Percentiles rank a stretch among this genome's conserved stretches.
phyloP scores from a whole-genome alignment of 139 green algal species.

The Chlorella sp. region DNA sequence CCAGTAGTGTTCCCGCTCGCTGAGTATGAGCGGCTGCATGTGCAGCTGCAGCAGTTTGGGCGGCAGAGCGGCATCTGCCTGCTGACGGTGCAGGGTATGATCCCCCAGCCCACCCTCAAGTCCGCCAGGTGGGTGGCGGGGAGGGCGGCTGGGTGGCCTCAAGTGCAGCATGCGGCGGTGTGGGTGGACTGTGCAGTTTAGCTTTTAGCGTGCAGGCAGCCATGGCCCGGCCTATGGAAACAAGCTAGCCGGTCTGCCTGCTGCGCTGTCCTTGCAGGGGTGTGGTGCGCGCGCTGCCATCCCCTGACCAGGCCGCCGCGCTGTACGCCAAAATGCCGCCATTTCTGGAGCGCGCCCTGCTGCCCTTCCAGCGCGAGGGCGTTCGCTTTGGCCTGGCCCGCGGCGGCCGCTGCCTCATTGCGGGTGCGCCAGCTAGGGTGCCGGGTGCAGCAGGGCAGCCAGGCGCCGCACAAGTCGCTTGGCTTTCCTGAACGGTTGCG shows the following conservation, averaged over 20 bases:
- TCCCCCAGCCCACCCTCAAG: slow-evolving; percentile 39
- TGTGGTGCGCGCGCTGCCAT: background rate
- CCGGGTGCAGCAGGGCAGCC: background rate
- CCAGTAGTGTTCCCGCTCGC: slow-evolving; percentile 43
- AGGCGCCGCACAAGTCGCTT: no score
- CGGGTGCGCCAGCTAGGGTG: slow-evolving; percentile 23
- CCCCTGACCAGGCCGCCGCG: slow-evolving; percentile 52
- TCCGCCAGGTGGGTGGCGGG: slow-evolving; percentile 39
- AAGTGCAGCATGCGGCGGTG: no score
- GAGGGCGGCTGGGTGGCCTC: no score
- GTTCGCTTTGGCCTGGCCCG: slow-evolving; percentile 83
- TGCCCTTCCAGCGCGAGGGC: slow-evolving; percentile 75
- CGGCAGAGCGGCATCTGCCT: slow-evolving; percentile 13
- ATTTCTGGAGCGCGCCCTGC: slow-evolving; percentile 57
- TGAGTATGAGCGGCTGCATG: slow-evolving; percentile 51
- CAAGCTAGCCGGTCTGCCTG: background rate
- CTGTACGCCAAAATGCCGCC: slow-evolving; percentile 59
- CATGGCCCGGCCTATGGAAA: no score
- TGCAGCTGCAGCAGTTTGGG: slow-evolving; percentile 23
- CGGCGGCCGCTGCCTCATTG: slow-evolving; percentile 85
- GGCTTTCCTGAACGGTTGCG: no score
- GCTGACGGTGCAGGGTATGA: slow-evolving; percentile 22
- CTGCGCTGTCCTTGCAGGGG: slow-evolving; percentile 9
- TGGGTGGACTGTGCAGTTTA: no score
- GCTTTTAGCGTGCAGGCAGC: no score